Evolutionary conservation across 2,329 filamentous ascomycete genomes (phyloP), one percentile per base, ranked within the genome.

Genomic region (Xylaria sp.): DNA sequence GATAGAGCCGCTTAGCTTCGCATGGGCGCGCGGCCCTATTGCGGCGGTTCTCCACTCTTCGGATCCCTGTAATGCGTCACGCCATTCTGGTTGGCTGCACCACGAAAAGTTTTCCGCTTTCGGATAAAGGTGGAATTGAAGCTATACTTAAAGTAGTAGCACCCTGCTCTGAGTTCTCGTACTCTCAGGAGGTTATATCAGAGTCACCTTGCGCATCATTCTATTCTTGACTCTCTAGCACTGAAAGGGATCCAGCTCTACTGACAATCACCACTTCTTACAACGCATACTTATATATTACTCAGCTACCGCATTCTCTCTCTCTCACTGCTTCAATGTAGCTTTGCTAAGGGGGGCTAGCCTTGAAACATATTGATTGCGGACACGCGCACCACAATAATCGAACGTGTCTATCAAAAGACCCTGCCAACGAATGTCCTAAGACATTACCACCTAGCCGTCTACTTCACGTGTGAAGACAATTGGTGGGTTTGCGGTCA

Each of bases 11-110:
- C 71, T 72, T 72, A 72, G 69, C 63, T 69, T 66, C 65, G 72
- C 74, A 73, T 76, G 75, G 73, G 70, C 66, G 59, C 64, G 45
- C 75, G 75, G 75, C 75, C 73, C 74, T 76, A 76, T 72, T 71
- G 66, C 75, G 74, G 75, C 67, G 72, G 69, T 72, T 77, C 71
- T 74, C 66, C 66, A 69, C 66, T 65, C 34, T 60, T 20, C 52
- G 53, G 43, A 68, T 36, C 68, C 68, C 57, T 64, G 66, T 60
- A 46, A 50, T 61, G 64, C 64, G 39, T 53, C 41, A 20, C n/a
- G n/a, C 10, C 53, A 62, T 55, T 68, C 39, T 66, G 65, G 66
- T 72, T 70, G 69, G 71, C 63, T 63, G 53, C 59, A 36, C n/a
- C 59, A 60, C 59, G 13, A 58, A 6, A 64, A 57, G 34, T 53